These are phyloP conservation scores for Podospora fimiseda DNA, from an alignment of 495 filamentous ascomycete genomes.

Conservation along the genomic window DNA sequence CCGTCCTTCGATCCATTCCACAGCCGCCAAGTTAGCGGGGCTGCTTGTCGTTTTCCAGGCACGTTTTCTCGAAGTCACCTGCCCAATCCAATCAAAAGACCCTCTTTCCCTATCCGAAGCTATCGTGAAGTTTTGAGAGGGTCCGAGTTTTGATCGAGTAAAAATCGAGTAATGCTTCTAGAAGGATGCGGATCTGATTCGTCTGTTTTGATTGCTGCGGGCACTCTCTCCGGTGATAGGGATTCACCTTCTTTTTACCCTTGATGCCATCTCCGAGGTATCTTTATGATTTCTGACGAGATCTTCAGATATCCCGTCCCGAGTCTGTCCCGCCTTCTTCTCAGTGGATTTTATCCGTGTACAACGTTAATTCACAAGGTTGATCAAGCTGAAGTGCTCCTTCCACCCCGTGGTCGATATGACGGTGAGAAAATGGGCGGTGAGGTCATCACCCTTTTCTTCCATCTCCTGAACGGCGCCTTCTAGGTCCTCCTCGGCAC, in stretches of 20 bases:
- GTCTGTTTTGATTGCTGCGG: neutral
- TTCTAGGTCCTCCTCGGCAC: too few species aligned
- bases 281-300: neutral
- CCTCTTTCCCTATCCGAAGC: conserved; percentile 11
- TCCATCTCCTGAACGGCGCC: too few species aligned
- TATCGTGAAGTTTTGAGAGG: conserved; percentile 9
- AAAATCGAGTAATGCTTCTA: conserved; percentile 27
- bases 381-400: too few species aligned
- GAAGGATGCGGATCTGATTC: conserved; percentile 14
- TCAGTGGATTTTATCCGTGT: too few species aligned
- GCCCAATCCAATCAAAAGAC: too few species aligned
- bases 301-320: neutral
- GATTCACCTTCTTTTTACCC: neutral
- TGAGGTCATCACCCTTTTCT: too few species aligned
- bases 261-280: neutral
- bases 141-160: conserved; percentile 34
- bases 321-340: too few species aligned
- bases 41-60: neutral
- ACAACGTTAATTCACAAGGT: too few species aligned
- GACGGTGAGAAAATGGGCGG: too few species aligned
- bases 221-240: neutral
- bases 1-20: neutral
- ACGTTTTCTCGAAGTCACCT: neutral
- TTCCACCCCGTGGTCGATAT: too few species aligned
- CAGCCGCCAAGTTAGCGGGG: neutral